Evolutionary conservation across 768 basidiomycete genomes (phyloP).

Genomic region (Obba rivulosa): DNA sequence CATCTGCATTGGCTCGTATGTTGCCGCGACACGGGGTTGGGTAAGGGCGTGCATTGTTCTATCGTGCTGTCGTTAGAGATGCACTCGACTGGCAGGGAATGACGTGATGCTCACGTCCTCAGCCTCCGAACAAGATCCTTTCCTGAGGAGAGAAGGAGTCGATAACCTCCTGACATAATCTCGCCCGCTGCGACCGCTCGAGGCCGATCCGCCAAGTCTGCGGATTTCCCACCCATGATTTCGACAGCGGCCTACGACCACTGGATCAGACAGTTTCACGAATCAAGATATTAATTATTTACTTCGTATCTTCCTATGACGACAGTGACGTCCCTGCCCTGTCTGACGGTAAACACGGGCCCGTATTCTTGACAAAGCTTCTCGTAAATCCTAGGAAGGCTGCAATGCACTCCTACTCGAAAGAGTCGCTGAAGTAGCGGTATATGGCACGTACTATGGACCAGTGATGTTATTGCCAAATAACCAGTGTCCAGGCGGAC

Average conservation of each 20-base stretch:
- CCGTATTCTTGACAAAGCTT: conserved; percentile 44
- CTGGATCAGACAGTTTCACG: not conserved
- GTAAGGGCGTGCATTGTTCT: conserved; percentile 31
- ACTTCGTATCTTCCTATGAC: conserved; percentile 38
- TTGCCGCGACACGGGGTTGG: conserved; percentile 26
- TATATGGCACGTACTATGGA: conserved; percentile 4
- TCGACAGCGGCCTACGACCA: conserved; percentile 28
- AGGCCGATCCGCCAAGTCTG: conserved; percentile 30
- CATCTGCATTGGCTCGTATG: conserved; percentile 29
- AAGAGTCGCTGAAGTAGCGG: too few species aligned
- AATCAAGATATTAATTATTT: not conserved
- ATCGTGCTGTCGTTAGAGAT: not conserved
- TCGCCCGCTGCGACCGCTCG: conserved; percentile 30
- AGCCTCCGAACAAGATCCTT: conserved; percentile 25
- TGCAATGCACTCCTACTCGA: not conserved
- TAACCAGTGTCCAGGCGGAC: conserved; percentile 17
- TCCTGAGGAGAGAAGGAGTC: conserved; percentile 23
- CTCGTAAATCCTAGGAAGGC: not conserved
- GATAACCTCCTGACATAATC: conserved; percentile 28
- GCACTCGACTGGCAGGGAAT: too few species aligned
- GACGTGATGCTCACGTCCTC: conserved; percentile 6
- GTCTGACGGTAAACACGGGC: conserved; percentile 50
- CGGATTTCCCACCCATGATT: conserved; percentile 35
- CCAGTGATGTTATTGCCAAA: conserved; percentile 12
- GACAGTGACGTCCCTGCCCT: conserved; percentile 39